Base-by-base conservation (phyloP, 805 yeast species). In the Teunomyces lycoperdinae region DNA sequence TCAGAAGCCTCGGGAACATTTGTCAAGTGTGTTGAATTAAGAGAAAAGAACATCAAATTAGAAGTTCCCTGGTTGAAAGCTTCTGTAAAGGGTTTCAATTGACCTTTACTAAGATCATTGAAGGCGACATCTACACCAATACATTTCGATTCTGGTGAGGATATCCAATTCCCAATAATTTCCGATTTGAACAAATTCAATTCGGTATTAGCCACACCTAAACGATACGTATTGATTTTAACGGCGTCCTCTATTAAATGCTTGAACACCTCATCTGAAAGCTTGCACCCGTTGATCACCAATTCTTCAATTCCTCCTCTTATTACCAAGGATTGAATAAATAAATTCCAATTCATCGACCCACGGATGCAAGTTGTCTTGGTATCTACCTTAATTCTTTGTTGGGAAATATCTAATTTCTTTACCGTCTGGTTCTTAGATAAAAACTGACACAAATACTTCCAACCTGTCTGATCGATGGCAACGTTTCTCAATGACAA, bases 291-390 rank as follows among this genome's bases (percentile, higher is more conserved):
- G 53, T 80, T 79, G 44, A 80, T 72, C 11, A 80, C 84, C 48
- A 80, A 66, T 53, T 80, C 85, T 57, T 78, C 83, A 30, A 80
- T 70, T 0, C 85, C 84, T 5, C 80, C 80, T 48, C 82, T 62
- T 11, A 56, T 11, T 0, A 64, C 58, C n/a, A 80, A 47, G 1
- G 79, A 54, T 26, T 70, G 63, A 28, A 73, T 71, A 51, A 80
- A 74, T 40, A 79, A 52, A 40, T 71, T 67, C 85, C 85, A 80
- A 57, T 80, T 71, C 80, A 80, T 75, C 9, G 74, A 68, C 0
- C 78, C 63, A 46, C 85, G 60, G 17, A 71, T 58, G 8, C 58
- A 54, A 3, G 55, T 56, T 14, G 66, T 60, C 7, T 75, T 71
- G 10, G 73, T 67, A 28, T 78, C 80, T 8, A 73, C 58, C 55